Base-by-base conservation (phyloP, 2,329 filamentous ascomycete genomes). In the Xylariaceae sp. region DNA sequence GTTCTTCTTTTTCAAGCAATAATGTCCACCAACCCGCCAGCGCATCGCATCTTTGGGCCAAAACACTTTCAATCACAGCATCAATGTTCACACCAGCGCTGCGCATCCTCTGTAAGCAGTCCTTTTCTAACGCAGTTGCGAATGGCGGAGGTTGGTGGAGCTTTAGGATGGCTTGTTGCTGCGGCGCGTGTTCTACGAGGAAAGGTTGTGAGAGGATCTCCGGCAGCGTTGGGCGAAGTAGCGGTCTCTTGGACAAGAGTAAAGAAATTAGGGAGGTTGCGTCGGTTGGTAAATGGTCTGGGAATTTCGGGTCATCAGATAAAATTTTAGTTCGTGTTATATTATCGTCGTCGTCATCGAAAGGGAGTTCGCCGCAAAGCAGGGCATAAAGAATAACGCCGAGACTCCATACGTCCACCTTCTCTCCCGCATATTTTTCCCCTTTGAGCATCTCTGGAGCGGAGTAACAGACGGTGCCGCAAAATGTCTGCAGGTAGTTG, bases 381-480 rank as follows among this genome's bases (percentile, higher is more conserved):
- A 94, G 70, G 39, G 88, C 88, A 61, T 91, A 93, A 1, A 93
- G 73, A 49, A 94, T 93, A 44, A 94, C 85, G 11, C 88, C 88
- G 54, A 94, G 64, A 60, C 88, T 93, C 88, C 88, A 98, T 4
- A 98, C 90, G 61, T 98, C 93, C 39, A 98, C 92, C 71, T 96
- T 97, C 71, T 96, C 90, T 21, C 90, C 92, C 0, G 91, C 93
- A 64, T 98, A 98, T 67, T 95, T 97, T 66, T 98, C 93, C 32
- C 91, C 93, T 66, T 93, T 95, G 33, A 98, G 76, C 93, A 98
- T 98, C 67, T 98, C 93, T 2, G 93, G 93, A 2, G 93, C 93
- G 44, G 90, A 95, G 68, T 98, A 98, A 70, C 92, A 97, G 52
- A 98, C 85, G 0, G 93, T 98, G 5, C 93, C 93, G 65, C 93